A percentile compares a stretch with the other conserved stretches of the same genome.
These are phyloP conservation scores for Pezicula radicicola DNA, from an alignment of 2,329 filamentous ascomycete species.

Conservation along the genomic window DNA sequence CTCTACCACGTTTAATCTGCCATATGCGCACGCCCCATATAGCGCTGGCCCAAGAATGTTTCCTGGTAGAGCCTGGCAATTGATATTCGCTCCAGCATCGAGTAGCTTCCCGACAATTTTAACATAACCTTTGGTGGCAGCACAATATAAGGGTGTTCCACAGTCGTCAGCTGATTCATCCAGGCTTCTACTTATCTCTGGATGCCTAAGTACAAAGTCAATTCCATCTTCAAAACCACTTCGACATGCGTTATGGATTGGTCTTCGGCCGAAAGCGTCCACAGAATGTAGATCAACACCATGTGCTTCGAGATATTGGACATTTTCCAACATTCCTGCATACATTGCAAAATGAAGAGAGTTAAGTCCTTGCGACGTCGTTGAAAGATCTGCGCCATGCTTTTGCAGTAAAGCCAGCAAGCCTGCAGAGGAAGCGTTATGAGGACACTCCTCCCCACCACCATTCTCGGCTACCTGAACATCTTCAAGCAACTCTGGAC, in stretches of 20 bases:
- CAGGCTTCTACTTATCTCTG: background rate
- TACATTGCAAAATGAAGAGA: background rate
- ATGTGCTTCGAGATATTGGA: background rate
- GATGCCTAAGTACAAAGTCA: background rate
- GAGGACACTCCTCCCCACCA: too few relatives aligned
- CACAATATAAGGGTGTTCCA: background rate
- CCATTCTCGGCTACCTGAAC: too few relatives aligned
- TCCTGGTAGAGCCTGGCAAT: background rate
- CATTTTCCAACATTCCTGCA: background rate
- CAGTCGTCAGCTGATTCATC: background rate
- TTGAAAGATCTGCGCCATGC: background rate
- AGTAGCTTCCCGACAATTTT: background rate
- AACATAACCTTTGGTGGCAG: background rate
- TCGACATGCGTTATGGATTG: background rate
- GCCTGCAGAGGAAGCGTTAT: too few relatives aligned
- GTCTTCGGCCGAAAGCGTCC: background rate
- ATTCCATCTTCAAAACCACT: background rate
- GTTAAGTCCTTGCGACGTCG: background rate
- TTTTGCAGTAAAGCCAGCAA: background rate
- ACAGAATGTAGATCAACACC: background rate
- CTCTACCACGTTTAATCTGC: background rate
- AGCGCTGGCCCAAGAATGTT: constrained; percentile 4
- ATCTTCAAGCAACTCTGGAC: too few relatives aligned
- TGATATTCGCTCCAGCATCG: background rate
- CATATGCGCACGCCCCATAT: background rate